Evolutionary conservation across 306 rosid genomes (phyloP).

Genomic region (Aeschynomene evenia): DNA sequence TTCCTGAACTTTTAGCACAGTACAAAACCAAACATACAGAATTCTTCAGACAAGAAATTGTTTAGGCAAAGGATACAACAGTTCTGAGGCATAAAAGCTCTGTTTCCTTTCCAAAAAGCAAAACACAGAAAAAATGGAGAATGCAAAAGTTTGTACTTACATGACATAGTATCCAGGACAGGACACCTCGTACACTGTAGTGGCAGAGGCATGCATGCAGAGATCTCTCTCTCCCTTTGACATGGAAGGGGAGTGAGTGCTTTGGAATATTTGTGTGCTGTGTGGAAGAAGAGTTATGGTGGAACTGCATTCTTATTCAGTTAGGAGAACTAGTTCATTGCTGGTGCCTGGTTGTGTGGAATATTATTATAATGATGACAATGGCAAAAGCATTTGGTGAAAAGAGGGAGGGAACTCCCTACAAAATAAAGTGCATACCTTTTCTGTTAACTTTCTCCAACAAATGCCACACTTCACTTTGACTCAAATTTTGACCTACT

Average conservation of each 20-base stretch:
- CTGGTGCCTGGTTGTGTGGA: conserved; percentile 15
- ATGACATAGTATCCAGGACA: conserved; percentile 18
- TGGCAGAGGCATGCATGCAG: conserved; percentile 21
- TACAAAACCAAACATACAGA: background rate
- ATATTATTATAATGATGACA: conserved; percentile 48
- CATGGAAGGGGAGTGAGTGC: background rate
- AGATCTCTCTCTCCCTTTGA: background rate
- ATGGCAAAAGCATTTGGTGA: conserved; percentile 50
- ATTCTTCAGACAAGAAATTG: background rate
- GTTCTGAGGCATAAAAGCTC: background rate
- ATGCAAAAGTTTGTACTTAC: conserved; percentile 28
- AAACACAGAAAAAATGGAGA: background rate
- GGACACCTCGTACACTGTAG: background rate
- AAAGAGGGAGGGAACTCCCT: conserved; percentile 64
- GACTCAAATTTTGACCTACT: conserved; percentile 25
- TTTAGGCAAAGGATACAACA: background rate
- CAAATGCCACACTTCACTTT: conserved; percentile 18
- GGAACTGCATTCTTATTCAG: conserved; percentile 15
- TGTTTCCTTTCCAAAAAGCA: background rate
- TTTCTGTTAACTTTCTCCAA: conserved; percentile 46
- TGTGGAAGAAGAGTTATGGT: conserved; percentile 12
- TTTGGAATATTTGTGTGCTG: background rate
- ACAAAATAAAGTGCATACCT: conserved; percentile 60
- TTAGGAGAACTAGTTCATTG: background rate
- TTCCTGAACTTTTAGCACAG: background rate